phyloP scores from a whole-genome alignment of 1,139 yeast genomes.

The Yarrowia galli region DNA sequence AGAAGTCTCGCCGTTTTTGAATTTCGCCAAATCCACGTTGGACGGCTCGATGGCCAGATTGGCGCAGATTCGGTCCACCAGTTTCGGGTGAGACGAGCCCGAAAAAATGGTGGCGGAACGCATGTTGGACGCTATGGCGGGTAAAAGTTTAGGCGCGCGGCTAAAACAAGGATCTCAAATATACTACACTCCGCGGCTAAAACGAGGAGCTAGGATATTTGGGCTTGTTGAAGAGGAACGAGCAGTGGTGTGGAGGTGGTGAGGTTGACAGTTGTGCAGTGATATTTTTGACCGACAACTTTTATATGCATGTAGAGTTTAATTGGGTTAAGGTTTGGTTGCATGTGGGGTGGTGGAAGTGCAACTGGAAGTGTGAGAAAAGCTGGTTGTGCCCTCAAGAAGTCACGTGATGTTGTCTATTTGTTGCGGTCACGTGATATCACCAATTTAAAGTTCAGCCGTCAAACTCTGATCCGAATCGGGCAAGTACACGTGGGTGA shows the following conservation, averaged over 20 bases:
- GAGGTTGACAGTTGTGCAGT: no score
- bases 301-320: neutral
- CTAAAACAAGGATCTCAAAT: neutral
- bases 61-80: slow-evolving; percentile 67
- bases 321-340: neutral
- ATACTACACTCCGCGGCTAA: neutral
- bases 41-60: slow-evolving; percentile 69
- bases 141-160: no score
- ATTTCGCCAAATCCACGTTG: slow-evolving; percentile 62
- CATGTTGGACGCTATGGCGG: slow-evolving; percentile 31
- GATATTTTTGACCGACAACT: neutral
- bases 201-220: neutral
- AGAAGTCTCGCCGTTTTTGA: slow-evolving; percentile 88
- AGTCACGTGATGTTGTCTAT: no score
- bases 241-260: neutral
- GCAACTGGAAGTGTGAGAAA: no score
- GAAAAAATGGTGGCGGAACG: slow-evolving; percentile 38
- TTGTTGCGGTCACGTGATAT: no score
- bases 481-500: no score
- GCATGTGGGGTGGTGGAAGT: no score
- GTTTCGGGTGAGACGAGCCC: slow-evolving; percentile 74
- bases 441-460: no score
- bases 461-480: no score
- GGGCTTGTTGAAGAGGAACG: no score
- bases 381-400: no score